Percentiles rank a stretch among this genome's conserved stretches.
Evolutionary conservation across 306 rosid species (phyloP).

Genomic region (Citrullus amarus): DNA sequence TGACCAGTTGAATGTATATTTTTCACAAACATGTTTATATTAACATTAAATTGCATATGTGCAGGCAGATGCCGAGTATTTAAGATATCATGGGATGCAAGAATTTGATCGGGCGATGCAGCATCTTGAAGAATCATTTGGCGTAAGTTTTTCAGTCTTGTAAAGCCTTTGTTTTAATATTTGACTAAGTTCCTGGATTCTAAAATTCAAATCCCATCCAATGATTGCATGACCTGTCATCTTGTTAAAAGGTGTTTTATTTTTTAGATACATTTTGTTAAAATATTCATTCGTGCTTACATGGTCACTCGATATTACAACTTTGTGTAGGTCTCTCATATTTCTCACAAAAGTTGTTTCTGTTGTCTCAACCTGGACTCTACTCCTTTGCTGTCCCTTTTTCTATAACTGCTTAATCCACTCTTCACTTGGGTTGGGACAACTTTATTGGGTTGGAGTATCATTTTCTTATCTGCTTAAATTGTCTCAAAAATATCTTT

Average conservation of each 20-base stretch:
- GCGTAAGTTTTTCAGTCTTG: constrained; percentile 41
- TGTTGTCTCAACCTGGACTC: neutral
- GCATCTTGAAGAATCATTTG: constrained; percentile 73
- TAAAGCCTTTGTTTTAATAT: neutral
- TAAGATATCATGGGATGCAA: constrained; percentile 85
- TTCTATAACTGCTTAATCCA: too few species aligned
- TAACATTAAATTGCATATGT: neutral
- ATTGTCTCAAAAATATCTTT: neutral
- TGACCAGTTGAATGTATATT: neutral
- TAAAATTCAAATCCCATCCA: neutral
- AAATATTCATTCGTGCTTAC: neutral
- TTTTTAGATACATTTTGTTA: too few species aligned
- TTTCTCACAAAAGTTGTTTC: neutral
- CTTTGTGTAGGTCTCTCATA: neutral
- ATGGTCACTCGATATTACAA: neutral
- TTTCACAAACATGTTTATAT: neutral
- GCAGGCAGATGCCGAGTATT: constrained; percentile 73
- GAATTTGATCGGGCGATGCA: constrained; percentile 97
- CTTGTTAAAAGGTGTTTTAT: neutral
- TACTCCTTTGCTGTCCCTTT: neutral
- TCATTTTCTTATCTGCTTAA: neutral
- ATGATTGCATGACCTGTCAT: neutral
- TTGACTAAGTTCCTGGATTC: neutral
- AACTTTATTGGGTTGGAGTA: neutral
- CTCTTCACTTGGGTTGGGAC: neutral